These are phyloP conservation scores for Amphibolis antarctica DNA, from an alignment of 106 monocot species.

Conservation along the genomic window DNA sequence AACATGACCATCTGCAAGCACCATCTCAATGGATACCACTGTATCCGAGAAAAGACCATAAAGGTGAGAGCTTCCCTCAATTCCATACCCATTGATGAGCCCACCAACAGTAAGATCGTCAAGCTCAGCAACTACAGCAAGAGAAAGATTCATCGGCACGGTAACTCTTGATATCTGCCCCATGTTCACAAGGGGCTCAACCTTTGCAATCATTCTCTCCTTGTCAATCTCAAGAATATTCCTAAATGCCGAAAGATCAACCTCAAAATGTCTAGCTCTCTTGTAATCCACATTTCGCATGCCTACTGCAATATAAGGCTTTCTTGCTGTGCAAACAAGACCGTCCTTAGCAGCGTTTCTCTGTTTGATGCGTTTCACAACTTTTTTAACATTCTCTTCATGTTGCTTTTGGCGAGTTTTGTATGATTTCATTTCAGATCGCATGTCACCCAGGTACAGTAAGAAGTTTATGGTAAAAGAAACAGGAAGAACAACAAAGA, in stretches of 20 bases:
- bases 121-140: conserved; percentile 25
- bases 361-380: conserved; percentile 19
- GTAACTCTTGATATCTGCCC: conserved; percentile 23
- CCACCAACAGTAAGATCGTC: conserved; percentile 31
- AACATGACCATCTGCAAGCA: conserved; percentile 19
- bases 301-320: conserved; percentile 30
- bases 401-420: conserved; percentile 42
- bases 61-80: conserved; percentile 25
- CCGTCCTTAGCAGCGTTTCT: conserved; percentile 14
- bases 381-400: conserved; percentile 32
- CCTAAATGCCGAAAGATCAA: conserved; percentile 18
- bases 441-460: conserved; percentile 38
- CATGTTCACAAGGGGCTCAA: conserved; percentile 27
- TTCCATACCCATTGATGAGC: conserved; percentile 28
- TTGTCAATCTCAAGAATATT: conserved; percentile 19
- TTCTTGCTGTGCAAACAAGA: conserved; percentile 25
- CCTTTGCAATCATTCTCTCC: conserved; percentile 22
- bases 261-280: conserved; percentile 26
- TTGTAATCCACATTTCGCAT: conserved; percentile 30
- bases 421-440: conserved; percentile 38
- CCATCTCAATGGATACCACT: conserved; percentile 19
- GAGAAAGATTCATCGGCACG: conserved; percentile 26
- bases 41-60: conserved; percentile 27
- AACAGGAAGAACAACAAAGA: conserved; percentile 56
- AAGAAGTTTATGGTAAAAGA: conserved; percentile 30